phyloP scores from a whole-genome alignment of 495 filamentous ascomycete genomes.

The Podospora comata region DNA sequence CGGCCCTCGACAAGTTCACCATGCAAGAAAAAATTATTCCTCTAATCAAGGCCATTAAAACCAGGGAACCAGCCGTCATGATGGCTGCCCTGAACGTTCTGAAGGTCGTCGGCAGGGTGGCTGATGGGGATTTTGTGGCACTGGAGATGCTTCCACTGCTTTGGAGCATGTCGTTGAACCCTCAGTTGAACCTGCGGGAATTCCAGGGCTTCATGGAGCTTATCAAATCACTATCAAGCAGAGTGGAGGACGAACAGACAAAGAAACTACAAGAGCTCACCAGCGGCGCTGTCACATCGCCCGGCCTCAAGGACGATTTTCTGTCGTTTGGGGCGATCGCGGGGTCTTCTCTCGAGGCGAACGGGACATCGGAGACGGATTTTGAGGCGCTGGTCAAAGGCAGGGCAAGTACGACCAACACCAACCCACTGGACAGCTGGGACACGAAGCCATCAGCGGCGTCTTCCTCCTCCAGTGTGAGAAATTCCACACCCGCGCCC shows the following conservation, averaged over 20 bases:
- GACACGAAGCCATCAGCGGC: conserved; percentile 33
- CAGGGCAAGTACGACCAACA: conserved; percentile 25
- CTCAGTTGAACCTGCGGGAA: conserved; percentile 78
- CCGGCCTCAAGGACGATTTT: conserved; percentile 52
- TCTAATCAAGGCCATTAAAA: conserved; percentile 88
- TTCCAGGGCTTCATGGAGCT: conserved; percentile 85
- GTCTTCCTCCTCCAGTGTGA: conserved; percentile 21
- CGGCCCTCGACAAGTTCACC: conserved; percentile 89
- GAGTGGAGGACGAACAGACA: conserved; percentile 82
- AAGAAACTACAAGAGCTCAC: conserved; percentile 83
- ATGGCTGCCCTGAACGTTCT: conserved; percentile 88
- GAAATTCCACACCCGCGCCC: conserved; percentile 34
- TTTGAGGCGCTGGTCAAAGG: conserved; percentile 89
- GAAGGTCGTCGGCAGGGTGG: conserved; percentile 71
- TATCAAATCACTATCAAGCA: conserved; percentile 73
- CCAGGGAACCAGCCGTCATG: conserved; percentile 96
- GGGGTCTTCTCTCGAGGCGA: conserved; percentile 48
- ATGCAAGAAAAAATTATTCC: conserved; percentile 96
- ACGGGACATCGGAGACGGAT: conserved; percentile 60
- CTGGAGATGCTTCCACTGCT: conserved; percentile 84
- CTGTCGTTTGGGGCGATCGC: conserved; percentile 54
- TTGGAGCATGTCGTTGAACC: conserved; percentile 90
- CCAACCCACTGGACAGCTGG: conserved; percentile 45
- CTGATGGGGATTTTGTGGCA: conserved; percentile 89
- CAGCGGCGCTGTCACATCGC: conserved; percentile 37